phyloP scores from a whole-genome alignment of 148 eudicot species.

The Vaccinium vitisidaea region DNA sequence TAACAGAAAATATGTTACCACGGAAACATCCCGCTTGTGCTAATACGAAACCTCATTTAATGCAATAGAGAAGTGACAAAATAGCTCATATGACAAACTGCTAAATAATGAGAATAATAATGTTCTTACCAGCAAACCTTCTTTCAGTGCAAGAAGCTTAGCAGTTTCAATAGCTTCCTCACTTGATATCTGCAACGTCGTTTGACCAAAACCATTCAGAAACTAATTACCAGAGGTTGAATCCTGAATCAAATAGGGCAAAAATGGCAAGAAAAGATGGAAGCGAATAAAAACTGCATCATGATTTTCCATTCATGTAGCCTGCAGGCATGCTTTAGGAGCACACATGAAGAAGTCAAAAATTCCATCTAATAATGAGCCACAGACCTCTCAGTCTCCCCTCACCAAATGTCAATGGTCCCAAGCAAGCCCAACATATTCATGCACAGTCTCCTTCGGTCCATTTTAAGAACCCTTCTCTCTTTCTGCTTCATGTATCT shows the following conservation, averaged over 20 bases:
- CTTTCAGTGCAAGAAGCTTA: conserved; percentile 23
- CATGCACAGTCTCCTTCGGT: neutral
- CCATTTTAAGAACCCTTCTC: neutral
- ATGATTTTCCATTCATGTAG: neutral
- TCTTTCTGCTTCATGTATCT: neutral
- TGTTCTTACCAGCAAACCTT: conserved; percentile 57
- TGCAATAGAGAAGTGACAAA: neutral
- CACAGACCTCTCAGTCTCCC: neutral
- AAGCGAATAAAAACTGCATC: neutral
- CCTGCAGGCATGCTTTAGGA: neutral
- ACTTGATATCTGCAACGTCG: conserved; percentile 35
- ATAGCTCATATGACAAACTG: too few species aligned
- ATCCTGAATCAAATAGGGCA: neutral
- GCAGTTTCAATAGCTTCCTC: conserved; percentile 68
- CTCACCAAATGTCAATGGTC: neutral
- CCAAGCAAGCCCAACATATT: neutral
- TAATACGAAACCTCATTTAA: neutral
- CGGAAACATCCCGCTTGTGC: neutral
- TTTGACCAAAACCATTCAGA: neutral
- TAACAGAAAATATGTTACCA: neutral
- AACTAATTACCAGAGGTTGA: neutral
- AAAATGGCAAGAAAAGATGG: neutral
- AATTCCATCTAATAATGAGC: neutral
- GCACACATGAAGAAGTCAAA: neutral
- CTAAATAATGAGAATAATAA: neutral